Evolutionary conservation across 441 rosid genomes (phyloP).

Genomic region (Theobroma grandiflorum): DNA sequence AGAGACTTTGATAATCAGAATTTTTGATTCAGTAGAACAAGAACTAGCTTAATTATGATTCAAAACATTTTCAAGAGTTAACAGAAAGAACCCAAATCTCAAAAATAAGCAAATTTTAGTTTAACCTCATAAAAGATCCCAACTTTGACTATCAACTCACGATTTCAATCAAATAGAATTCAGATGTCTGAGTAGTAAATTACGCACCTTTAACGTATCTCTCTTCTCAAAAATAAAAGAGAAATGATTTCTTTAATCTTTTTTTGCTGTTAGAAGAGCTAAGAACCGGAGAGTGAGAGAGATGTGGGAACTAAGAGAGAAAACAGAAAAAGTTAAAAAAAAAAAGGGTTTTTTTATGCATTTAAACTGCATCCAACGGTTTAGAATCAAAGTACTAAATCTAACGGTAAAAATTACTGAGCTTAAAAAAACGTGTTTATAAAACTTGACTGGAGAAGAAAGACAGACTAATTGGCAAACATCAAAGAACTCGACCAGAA

Average conservation of each 20-base stretch:
- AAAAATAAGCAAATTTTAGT: neutral
- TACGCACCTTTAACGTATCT: conserved; percentile 8
- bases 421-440: neutral
- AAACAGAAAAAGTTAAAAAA: neutral
- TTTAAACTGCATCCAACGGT: neutral
- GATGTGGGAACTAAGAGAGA: too few species aligned
- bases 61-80: neutral
- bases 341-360: too few species aligned
- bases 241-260: neutral
- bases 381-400: neutral
- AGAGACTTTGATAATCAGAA: neutral
- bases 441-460: neutral
- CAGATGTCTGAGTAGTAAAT: neutral
- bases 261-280: neutral
- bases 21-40: neutral
- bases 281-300: neutral
- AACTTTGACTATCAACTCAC: neutral
- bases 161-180: conserved; percentile 8
- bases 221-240: neutral
- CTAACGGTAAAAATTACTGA: neutral
- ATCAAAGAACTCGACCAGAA: neutral
- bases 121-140: neutral
- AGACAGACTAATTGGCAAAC: neutral
- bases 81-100: conserved; percentile 8
- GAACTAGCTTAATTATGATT: conserved; percentile 8